Evolutionary conservation across 2,329 filamentous ascomycete species (phyloP), one percentile per base, ranked within the genome.

Genomic region (Sclerotinia sclerotiorum): DNA sequence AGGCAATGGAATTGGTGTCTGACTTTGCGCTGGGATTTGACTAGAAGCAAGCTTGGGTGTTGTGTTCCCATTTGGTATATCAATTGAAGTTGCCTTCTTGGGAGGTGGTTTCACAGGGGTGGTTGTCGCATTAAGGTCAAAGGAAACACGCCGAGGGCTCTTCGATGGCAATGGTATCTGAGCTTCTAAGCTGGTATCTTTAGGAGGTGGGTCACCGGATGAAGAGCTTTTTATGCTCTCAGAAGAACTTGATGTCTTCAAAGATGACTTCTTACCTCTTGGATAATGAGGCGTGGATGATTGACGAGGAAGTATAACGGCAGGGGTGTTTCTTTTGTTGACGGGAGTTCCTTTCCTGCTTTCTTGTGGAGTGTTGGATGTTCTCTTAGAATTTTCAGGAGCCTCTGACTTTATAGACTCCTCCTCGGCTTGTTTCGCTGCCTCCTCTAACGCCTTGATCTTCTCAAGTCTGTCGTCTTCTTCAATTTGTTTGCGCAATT

Each of bases 211-310:
- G 5, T 70, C 70, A 13, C 72, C 70, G 8, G 73, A 67, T 29
- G 75, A 75, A 17, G 72, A 73, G 65, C 70, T 74, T 63, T 27
- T 60, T 13, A 69, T 19, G 3, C 69, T 66, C 55, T 73, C 72
- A n/a, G 72, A 73, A 44, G 74, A 73, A 24, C 46, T 48, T 27
- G 62, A 68, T 51, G 27, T 62, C 32, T 73, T 76, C 6, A 75
- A 54, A 60, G 72, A 68, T 15, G 74, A 73, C 57, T 74, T 76
- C 44, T 72, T 71, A 15, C 73, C 71, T 35, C 42, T 68, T 21
- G 75, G 74, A 44, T 76, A 72, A 52, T 72, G 73, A 2, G 74
- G 68, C 17, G 75, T 76, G 1, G 73, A 71, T 5, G 74, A 75
- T 54, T 72, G 71, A 17, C 60, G 60, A 44, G 69, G 69, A 17